phyloP scores from a whole-genome alignment of 345 rosid genomes.

The Linum usitatissimum region DNA sequence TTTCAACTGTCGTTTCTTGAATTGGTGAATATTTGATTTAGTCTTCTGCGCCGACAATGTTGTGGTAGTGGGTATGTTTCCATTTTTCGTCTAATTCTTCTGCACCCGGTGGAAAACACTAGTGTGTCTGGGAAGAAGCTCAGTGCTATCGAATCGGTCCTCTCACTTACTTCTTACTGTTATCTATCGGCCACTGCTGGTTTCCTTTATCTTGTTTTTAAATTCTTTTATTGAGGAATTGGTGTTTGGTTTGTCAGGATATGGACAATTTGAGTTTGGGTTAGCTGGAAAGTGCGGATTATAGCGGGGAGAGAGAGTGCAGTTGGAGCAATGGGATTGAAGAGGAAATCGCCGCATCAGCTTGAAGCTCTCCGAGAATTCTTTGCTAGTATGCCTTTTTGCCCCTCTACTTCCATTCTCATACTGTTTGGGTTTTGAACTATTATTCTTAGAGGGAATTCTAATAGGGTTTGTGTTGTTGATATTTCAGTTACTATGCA shows the following conservation, averaged over 20 bases:
- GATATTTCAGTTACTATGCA: background rate
- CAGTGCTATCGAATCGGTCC: background rate
- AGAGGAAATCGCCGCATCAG: conserved; percentile 65
- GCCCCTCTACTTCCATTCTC: background rate
- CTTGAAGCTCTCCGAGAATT: conserved; percentile 56
- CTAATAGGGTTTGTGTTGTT: background rate
- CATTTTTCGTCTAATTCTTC: background rate
- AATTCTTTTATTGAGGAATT: background rate
- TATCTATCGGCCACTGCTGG: too few relatives aligned
- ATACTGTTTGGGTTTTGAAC: too few relatives aligned
- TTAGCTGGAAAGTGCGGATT: background rate
- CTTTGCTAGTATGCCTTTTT: conserved; percentile 39
- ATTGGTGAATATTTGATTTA: background rate
- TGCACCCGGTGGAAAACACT: background rate
- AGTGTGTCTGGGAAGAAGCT: background rate
- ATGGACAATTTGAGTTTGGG: conserved; percentile 3
- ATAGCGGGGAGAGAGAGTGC: background rate
- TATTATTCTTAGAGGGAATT: background rate
- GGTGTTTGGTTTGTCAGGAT: conserved; percentile 6
- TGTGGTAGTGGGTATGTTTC: background rate
- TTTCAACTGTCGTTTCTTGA: background rate
- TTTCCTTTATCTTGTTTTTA: background rate
- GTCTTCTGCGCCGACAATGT: background rate
- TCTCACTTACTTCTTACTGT: background rate
- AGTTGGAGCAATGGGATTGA: conserved; percentile 23